phyloP scores from a whole-genome alignment of 768 basidiomycete species.

The Amanita fuliginea region DNA sequence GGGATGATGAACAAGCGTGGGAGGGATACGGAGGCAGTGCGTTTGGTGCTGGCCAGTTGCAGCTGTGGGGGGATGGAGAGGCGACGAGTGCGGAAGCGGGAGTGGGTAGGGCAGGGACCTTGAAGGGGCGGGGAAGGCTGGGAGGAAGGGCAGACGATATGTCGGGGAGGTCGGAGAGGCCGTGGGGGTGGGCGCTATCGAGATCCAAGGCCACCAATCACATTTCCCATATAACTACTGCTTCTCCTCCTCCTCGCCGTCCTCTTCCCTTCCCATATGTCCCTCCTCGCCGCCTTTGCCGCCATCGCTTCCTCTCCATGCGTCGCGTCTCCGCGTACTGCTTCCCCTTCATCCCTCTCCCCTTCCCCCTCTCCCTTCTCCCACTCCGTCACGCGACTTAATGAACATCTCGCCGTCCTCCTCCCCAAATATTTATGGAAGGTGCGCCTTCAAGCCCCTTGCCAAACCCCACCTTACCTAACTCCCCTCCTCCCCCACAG shows the following conservation, averaged over 20 bases:
- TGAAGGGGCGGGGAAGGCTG: background rate
- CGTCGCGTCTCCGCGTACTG: background rate
- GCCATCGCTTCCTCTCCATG: constrained; percentile 5
- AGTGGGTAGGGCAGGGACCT: too few species aligned
- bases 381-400: constrained; percentile 22
- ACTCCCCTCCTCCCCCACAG: constrained; percentile 22
- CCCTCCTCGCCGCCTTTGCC: constrained; percentile 16
- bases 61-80: too few species aligned
- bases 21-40: background rate
- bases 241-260: constrained; percentile 2
- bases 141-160: background rate
- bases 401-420: constrained; percentile 73
- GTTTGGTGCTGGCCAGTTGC: too few species aligned
- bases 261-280: constrained; percentile 11
- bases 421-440: constrained; percentile 68
- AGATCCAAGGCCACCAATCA: constrained; percentile 3
- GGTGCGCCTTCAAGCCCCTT: constrained; percentile 22
- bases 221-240: constrained; percentile 11
- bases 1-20: background rate
- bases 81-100: too few species aligned
- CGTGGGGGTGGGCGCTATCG: background rate
- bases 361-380: constrained; percentile 10
- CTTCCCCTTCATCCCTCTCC: background rate
- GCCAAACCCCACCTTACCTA: background rate
- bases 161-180: background rate